Evolutionary conservation across 176 grass and related monocot species (phyloP), one percentile per base, ranked within the genome.

Genomic region (Oryza australiensis): DNA sequence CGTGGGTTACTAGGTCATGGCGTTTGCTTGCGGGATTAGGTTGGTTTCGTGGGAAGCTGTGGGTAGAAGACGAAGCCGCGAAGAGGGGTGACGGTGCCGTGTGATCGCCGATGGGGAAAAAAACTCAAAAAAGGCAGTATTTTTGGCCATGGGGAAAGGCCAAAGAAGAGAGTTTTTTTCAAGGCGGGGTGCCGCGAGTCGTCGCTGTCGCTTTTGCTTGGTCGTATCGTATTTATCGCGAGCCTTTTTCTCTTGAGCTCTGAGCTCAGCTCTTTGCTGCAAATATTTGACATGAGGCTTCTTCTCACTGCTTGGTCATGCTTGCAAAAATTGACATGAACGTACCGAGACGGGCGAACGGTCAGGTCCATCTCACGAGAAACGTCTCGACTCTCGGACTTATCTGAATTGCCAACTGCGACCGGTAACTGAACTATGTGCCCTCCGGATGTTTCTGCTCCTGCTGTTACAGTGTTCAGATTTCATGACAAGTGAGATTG

Each of bases 1-100:
- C 3, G 64, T 12, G 9, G 63, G 40, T 49, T 74, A 13, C 35
- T 48, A 16, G 22, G 62, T 28, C 2, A 23, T 10, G 43, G 62
- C 30, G 68, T 64, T 38, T 71, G 78, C 74, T 57, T 71, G 78
- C 74, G 43, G 76, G 59, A 43, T 88, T 34, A 68, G 80, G 86
- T 63, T 80, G 38, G 80, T 68, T 62, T 10, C 28, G 62, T 63
- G 62, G 5, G 48, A 78, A 40, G 75, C 29, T 57, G n/a, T 27
- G 40, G 83, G 64, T 8, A 40, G 37, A 7, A 38, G 75, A 64
- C n/a, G 6, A 67, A 72, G 7, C 51, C 83, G 66, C 22, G 75
- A 65, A 28, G 64, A 49, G 12, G 65, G 51, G 32, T 32, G 32
- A 20, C 22, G 49, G 51, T 57, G 51, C 51, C 53, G 20, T 57